Percentiles rank a stretch among this genome's conserved stretches.
Conservation (phyloP, 176 grass and related monocot genomes). For the Carex parvula region DNA sequence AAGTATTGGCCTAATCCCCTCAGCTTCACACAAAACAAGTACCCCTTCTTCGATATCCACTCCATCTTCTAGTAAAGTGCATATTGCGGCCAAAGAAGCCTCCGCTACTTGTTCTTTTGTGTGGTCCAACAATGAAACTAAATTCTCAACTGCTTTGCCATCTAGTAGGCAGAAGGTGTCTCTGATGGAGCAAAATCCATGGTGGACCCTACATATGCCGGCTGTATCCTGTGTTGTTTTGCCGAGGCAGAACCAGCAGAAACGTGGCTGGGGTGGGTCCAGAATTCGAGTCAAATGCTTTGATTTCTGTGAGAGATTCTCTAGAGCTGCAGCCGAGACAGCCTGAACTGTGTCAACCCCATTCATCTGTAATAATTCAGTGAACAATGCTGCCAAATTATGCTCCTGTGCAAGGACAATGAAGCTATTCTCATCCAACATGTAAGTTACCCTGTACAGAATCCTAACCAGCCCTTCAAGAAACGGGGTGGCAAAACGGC, state of each 20-base stretch:
- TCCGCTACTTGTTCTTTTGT: slow-evolving; percentile 77
- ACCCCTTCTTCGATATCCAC: slow-evolving; percentile 87
- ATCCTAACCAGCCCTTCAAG: slow-evolving; percentile 83
- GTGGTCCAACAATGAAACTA: slow-evolving; percentile 87
- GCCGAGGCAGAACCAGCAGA: slow-evolving; percentile 69
- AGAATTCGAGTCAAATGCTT: slow-evolving; percentile 62
- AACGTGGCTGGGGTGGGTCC: slow-evolving; percentile 43
- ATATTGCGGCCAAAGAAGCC: slow-evolving; percentile 72
- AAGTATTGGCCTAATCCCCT: slow-evolving; percentile 72
- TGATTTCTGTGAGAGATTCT: slow-evolving; percentile 79
- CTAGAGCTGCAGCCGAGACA: slow-evolving; percentile 57
- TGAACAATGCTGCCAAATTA: slow-evolving; percentile 78
- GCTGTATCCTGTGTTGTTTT: slow-evolving; percentile 56
- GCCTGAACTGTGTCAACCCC: slow-evolving; percentile 71
- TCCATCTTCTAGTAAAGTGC: slow-evolving; percentile 84
- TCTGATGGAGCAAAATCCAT: slow-evolving; percentile 69
- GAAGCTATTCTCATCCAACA: slow-evolving; percentile 61
- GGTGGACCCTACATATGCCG: slow-evolving; percentile 67
- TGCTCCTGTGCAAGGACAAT: slow-evolving; percentile 57
- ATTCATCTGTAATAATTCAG: slow-evolving; percentile 94
- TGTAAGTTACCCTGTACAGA: slow-evolving; percentile 67
- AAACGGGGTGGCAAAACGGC: slow-evolving; percentile 77
- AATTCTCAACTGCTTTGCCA: slow-evolving; percentile 86
- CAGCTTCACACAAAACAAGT: slow-evolving; percentile 57
- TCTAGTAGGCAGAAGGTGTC: slow-evolving; percentile 91